These are phyloP conservation scores for Apiotrichum sp. DNA, from an alignment of 1,284 basidiomycete species.

Conservation along the genomic window DNA sequence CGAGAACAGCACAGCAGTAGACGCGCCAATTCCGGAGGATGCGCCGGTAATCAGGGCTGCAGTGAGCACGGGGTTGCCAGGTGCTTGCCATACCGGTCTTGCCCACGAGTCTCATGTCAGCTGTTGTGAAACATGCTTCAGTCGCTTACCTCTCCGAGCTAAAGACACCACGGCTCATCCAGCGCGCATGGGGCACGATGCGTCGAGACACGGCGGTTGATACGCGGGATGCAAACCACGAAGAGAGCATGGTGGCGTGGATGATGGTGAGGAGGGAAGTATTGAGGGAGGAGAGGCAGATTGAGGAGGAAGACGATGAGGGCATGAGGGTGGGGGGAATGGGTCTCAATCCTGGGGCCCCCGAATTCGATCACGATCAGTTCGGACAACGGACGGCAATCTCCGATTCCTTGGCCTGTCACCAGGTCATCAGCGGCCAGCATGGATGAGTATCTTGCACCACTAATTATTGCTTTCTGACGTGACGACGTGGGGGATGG, in stretches of 20 bases:
- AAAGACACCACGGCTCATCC: conserved; percentile 8
- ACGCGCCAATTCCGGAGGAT: conserved; percentile 41
- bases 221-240: neutral
- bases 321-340: no score
- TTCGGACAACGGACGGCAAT: no score
- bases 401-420: no score
- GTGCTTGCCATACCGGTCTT: conserved; percentile 26
- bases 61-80: neutral
- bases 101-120: conserved; percentile 15
- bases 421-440: no score
- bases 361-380: no score
- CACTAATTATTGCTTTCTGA: no score
- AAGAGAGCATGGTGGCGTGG: neutral
- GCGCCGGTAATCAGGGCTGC: conserved; percentile 42
- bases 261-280: no score
- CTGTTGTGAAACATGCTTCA: neutral
- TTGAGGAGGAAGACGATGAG: no score
- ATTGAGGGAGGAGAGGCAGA: no score
- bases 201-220: neutral
- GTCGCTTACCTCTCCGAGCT: conserved; percentile 2
- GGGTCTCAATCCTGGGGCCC: no score
- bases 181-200: neutral
- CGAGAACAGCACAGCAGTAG: conserved; percentile 39
- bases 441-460: no score
- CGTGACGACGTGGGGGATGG: no score